A percentile compares a stretch with the other conserved stretches of the same genome.
Evolutionary conservation across 2,329 filamentous ascomycete species (phyloP).

Genomic region (Falciphora oryzae): DNA sequence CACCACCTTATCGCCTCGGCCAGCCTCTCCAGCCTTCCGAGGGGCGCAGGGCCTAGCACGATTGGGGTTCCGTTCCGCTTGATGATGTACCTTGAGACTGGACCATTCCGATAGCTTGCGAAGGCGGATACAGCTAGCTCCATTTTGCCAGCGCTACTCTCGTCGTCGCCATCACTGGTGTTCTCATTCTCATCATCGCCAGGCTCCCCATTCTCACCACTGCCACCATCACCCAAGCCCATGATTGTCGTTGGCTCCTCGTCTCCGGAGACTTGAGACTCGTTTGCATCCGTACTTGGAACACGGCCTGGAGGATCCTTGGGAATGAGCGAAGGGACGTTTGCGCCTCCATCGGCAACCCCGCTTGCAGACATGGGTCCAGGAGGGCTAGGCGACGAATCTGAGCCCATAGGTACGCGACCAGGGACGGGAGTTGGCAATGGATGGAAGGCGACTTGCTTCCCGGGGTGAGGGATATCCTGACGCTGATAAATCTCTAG

Average conservation of each 20-base stretch:
- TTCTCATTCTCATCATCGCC: background rate
- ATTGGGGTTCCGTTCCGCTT: background rate
- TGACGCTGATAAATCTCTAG: background rate
- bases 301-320: background rate
- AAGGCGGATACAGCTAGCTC: background rate
- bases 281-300: background rate
- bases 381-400: background rate
- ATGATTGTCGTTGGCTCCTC: background rate
- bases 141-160: background rate
- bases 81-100: background rate
- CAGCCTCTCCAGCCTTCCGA: background rate
- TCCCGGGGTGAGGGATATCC: background rate
- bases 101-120: background rate
- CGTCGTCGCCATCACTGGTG: background rate
- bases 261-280: background rate
- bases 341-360: background rate
- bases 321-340: background rate
- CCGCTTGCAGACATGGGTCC: too few species aligned
- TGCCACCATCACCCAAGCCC: background rate
- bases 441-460: background rate
- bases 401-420: background rate
- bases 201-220: background rate
- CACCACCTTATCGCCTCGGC: background rate
- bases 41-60: background rate
- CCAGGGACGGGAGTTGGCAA: too few species aligned